Evolutionary conservation across 192 early-diverging fungal species (phyloP).

Genomic region (Backusella psychrophila): DNA sequence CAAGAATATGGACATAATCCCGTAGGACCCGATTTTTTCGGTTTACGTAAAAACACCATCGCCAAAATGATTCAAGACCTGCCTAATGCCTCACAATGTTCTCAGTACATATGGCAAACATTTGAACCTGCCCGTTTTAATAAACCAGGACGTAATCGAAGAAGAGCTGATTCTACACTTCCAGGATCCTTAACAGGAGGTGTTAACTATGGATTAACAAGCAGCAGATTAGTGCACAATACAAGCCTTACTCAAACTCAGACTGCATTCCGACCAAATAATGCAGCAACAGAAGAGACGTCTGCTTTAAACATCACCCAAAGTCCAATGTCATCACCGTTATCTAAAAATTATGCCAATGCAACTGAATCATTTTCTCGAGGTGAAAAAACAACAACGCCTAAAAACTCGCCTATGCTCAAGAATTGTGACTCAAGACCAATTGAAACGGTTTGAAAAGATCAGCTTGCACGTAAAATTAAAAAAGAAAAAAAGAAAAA

Average conservation of each 20-base stretch:
- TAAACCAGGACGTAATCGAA: conserved; percentile 28
- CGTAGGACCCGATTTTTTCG: conserved; percentile 91
- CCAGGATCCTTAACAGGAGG: conserved; percentile 19
- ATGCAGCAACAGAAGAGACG: neutral
- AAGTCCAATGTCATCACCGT: neutral
- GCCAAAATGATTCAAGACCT: conserved; percentile 88
- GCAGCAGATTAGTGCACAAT: conserved; percentile 2
- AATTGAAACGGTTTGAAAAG: neutral
- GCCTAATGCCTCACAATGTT: conserved; percentile 71
- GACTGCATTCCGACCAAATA: neutral
- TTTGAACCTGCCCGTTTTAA: conserved; percentile 52
- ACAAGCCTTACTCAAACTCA: neutral
- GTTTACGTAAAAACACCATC: conserved; percentile 82
- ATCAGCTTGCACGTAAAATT: neutral
- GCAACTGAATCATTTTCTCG: neutral
- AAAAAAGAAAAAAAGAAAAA: neutral
- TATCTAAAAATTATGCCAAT: neutral
- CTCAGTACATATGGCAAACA: conserved; percentile 66
- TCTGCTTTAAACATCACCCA: neutral
- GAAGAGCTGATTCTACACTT: conserved; percentile 19
- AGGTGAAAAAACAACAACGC: neutral
- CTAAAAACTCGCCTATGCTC: neutral
- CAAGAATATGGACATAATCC: conserved; percentile 79
- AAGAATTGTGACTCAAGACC: conserved; percentile 5
- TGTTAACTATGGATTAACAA: conserved; percentile 30